phyloP scores from a whole-genome alignment of 2,329 filamentous ascomycete species.

The Trichoderma citrinoviride region DNA sequence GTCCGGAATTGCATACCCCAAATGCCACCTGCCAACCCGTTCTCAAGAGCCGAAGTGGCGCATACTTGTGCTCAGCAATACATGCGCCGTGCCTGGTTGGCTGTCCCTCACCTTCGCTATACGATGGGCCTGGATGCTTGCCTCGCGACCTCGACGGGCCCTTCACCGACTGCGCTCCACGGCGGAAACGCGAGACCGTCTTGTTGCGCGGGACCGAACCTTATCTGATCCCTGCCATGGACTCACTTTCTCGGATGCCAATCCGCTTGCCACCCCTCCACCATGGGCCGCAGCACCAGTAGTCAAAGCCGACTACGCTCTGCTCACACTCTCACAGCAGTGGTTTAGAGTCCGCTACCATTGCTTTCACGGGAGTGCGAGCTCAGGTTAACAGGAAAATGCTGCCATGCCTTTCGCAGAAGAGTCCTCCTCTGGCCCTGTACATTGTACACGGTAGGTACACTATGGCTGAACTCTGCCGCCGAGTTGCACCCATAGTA shows the following conservation, averaged over 20 bases:
- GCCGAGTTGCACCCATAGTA: background rate
- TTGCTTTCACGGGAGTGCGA: background rate
- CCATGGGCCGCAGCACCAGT: background rate
- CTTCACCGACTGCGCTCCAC: constrained; percentile 7
- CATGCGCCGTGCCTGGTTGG: background rate
- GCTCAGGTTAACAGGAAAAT: background rate
- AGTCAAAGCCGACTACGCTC: constrained; percentile 18
- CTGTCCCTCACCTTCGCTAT: constrained; percentile 1
- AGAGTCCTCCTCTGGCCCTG: background rate
- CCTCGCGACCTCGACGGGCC: background rate
- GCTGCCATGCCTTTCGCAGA: background rate
- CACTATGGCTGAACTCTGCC: background rate
- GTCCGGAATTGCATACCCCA: background rate
- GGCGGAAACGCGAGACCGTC: background rate
- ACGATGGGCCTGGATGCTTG: background rate
- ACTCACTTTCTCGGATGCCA: background rate
- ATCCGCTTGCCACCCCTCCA: constrained; percentile 14
- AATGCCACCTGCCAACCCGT: constrained; percentile 8
- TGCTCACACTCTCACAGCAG: constrained; percentile 16
- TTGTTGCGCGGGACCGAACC: constrained; percentile 9
- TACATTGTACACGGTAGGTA: background rate
- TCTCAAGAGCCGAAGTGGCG: constrained; percentile 23
- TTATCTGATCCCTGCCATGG: constrained; percentile 9
- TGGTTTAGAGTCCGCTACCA: constrained; percentile 14
- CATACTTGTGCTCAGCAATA: constrained; percentile 3